Conservation (phyloP, 192 early-diverging fungal genomes). For the Kappamyces sp. region DNA sequence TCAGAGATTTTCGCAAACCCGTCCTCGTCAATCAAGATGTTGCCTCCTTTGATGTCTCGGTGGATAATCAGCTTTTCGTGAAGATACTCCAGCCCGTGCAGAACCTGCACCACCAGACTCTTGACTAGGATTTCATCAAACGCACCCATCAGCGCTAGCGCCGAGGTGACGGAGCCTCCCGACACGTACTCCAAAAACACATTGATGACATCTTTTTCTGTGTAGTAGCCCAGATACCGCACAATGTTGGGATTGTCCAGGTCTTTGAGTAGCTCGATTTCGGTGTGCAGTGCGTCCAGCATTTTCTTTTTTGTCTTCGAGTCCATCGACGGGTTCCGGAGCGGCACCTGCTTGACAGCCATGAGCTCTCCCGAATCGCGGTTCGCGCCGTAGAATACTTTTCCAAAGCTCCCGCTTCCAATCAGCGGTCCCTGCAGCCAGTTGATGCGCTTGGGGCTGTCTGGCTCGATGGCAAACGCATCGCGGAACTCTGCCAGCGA, state of each 20-base stretch:
- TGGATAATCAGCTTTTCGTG: conserved; percentile 75
- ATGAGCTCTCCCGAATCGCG: conserved; percentile 77
- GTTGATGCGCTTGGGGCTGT: conserved; percentile 22
- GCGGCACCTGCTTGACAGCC: conserved; percentile 49
- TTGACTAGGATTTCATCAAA: conserved; percentile 81
- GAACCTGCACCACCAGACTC: conserved; percentile 76
- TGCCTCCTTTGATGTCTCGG: conserved; percentile 86
- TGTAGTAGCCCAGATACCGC: conserved; percentile 75
- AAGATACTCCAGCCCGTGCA: conserved; percentile 79
- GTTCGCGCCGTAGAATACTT: conserved; percentile 90
- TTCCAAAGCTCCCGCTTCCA: conserved; percentile 89
- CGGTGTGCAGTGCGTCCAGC: conserved; percentile 73
- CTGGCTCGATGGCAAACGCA: conserved; percentile 23
- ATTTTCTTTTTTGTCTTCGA: conserved; percentile 23
- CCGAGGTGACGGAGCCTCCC: conserved; percentile 80
- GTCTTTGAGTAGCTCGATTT: conserved; percentile 74
- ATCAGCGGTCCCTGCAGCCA: conserved; percentile 95
- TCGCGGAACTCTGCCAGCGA: conserved; percentile 2
- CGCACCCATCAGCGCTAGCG: conserved; percentile 75
- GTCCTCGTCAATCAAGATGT: conserved; percentile 84
- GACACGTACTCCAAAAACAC: conserved; percentile 97
- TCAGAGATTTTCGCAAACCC: conserved; percentile 94
- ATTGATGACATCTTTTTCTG: conserved; percentile 66
- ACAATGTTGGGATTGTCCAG: conserved; percentile 89
- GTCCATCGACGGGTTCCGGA: conserved; percentile 15